These are phyloP conservation scores for Paratrimastix pyriformis DNA, from an alignment of 78 protist genomes.

Conservation along the genomic window DNA sequence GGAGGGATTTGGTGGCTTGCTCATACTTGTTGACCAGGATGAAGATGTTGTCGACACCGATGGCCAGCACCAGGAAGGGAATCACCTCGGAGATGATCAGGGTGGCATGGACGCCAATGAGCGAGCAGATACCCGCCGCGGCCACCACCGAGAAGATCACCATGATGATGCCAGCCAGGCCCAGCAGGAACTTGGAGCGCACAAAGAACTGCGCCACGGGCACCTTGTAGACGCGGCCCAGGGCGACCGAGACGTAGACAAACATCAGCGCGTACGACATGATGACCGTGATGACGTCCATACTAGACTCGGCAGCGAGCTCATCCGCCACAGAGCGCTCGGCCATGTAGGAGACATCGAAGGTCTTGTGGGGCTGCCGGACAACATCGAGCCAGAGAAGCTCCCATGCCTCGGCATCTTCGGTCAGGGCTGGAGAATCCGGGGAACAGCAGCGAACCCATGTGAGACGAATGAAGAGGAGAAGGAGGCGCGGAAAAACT, in stretches of 20 bases:
- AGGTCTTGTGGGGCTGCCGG: too few species aligned
- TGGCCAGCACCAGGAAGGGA: slow-evolving; percentile 65
- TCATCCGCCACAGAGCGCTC: slow-evolving; percentile 47
- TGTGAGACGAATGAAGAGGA: too few species aligned
- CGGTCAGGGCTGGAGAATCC: too few species aligned
- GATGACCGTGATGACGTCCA: slow-evolving; percentile 42
- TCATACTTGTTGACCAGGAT: slow-evolving; percentile 55
- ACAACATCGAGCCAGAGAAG: too few species aligned
- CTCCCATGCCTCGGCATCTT: too few species aligned
- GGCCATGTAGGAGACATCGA: too few species aligned
- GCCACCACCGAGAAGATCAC: slow-evolving; percentile 32
- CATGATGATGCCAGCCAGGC: slow-evolving; percentile 49
- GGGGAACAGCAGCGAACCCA: too few species aligned
- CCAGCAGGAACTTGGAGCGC: slow-evolving; percentile 41
- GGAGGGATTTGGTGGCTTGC: neutral
- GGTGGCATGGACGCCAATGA: slow-evolving; percentile 43
- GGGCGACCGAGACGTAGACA: slow-evolving; percentile 49
- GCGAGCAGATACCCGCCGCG: slow-evolving; percentile 42
- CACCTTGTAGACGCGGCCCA: slow-evolving; percentile 47
- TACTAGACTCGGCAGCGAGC: slow-evolving; percentile 35
- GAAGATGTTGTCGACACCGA: slow-evolving; percentile 69
- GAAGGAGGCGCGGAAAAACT: too few species aligned
- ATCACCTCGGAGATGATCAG: slow-evolving; percentile 62
- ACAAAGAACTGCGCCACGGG: slow-evolving; percentile 18
- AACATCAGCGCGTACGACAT: slow-evolving; percentile 46